Conservation (phyloP, 768 basidiomycete species). For the Amanita jacksonii region DNA sequence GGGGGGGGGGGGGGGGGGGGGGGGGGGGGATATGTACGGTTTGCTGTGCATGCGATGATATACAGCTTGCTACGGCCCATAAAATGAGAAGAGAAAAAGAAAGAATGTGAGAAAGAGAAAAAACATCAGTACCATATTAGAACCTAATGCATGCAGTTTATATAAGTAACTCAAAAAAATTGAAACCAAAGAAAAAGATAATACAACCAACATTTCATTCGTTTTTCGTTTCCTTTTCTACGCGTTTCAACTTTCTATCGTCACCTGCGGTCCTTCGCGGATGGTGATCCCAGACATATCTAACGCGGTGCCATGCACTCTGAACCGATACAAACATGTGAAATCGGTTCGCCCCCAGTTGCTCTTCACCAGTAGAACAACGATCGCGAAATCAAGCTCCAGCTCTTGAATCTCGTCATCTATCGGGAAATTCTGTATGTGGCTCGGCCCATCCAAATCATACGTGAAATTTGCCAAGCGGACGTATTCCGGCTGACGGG, state of each 20-base stretch:
- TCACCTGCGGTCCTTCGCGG: slow-evolving; percentile 17
- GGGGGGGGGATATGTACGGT: too few species aligned
- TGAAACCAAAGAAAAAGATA: slow-evolving; percentile 11
- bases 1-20: too few species aligned
- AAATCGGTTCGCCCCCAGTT: slow-evolving; percentile 84
- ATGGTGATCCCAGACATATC: slow-evolving; percentile 14
- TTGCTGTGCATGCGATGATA: background rate
- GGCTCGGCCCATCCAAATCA: slow-evolving; percentile 41
- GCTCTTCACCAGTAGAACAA: slow-evolving; percentile 67
- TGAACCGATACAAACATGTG: slow-evolving; percentile 84
- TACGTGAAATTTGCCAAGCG: slow-evolving; percentile 66
- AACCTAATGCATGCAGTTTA: slow-evolving; percentile 9
- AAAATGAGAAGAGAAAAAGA: background rate
- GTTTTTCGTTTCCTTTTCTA: background rate
- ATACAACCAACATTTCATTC: slow-evolving; percentile 2
- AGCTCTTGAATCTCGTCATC: slow-evolving; percentile 55
- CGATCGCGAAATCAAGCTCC: slow-evolving; percentile 76
- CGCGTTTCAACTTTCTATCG: slow-evolving; percentile 2
- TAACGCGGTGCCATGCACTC: slow-evolving; percentile 61
- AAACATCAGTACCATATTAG: background rate
- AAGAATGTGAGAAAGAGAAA: background rate
- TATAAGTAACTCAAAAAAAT: slow-evolving; percentile 5
- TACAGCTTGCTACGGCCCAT: background rate
- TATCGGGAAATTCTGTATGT: slow-evolving; percentile 78
- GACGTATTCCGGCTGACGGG: slow-evolving; percentile 38